Percentiles rank a stretch among this genome's conserved stretches.
phyloP scores from a whole-genome alignment of 2,329 filamentous ascomycete species.

The Ceratocystis variospora region DNA sequence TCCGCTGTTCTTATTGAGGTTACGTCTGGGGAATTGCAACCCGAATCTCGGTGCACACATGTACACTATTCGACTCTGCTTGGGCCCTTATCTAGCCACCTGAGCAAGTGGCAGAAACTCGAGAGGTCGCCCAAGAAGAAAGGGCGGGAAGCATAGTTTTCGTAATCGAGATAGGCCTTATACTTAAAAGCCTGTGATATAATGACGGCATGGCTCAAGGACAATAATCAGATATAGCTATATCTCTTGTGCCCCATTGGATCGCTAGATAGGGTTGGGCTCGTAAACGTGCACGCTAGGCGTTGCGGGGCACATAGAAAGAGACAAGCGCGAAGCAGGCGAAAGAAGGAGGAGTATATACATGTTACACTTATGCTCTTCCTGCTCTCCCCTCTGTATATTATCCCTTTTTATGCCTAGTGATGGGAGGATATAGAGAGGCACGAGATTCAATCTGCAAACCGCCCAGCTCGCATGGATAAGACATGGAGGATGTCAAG shows the following conservation, averaged over 20 bases:
- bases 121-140: background rate
- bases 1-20: background rate
- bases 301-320: too few relatives aligned
- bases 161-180: background rate
- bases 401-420: background rate
- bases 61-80: background rate
- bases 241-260: background rate
- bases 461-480: background rate
- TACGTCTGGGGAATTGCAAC: background rate
- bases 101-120: background rate
- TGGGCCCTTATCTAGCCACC: background rate
- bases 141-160: background rate
- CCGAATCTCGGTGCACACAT: background rate
- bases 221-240: background rate
- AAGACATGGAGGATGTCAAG: background rate
- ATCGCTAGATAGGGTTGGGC: background rate
- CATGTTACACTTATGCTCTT: too few relatives aligned
- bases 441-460: background rate
- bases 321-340: too few relatives aligned
- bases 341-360: too few relatives aligned
- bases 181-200: background rate
- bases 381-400: too few relatives aligned
- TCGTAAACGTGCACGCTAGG: too few relatives aligned
- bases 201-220: background rate
- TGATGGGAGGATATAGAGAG: background rate